Evolutionary conservation across 2,329 filamentous ascomycete genomes (phyloP), one percentile per base, ranked within the genome.

Genomic region (Pyrenophora seminiperda): DNA sequence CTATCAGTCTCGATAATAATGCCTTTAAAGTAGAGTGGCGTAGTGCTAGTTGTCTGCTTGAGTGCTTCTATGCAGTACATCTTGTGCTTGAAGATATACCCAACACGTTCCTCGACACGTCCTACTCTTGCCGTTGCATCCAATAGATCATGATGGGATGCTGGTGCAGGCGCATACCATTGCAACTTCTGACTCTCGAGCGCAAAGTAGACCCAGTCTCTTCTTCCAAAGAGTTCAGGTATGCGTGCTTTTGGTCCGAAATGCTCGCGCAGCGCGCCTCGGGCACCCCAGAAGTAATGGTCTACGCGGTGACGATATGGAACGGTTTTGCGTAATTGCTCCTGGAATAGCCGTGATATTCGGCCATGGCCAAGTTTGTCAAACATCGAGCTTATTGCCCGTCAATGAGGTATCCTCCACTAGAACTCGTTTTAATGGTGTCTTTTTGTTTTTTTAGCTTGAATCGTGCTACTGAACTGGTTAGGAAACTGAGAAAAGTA

Each of bases 1-100:
- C 7, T n/a, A 6, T 27, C 38, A 6, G 58, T 18, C n/a, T 41
- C 40, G 18, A 45, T 32, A 7, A 47, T 22, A 5, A 30, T 33
- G 3, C 60, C 61, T n/a, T 57, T 40, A 31, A 54, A 62, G 24
- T 58, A 58, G 4, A 65, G 41, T 7, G 58, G 54, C n/a, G 9
- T 18, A 13, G 11, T 5, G 5, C 5, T 29, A n/a, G 40, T 29
- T 9, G 48, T 54, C 5, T 32, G 17, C 33, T 65, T 63, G 14
- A 66, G 47, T n/a, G 59, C 61, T 43, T 59, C 47, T 19, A 63
- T 47, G 39, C 59, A 56, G 2, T 50, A 33, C 38, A 59, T 40
- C 36, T 53, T 64, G 46, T 66, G 41, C 19, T 50, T 56, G 54
- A 66, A 66, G 1, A n/a, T 57, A 20, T 66, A 65, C 7, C 59